Percentiles rank a stretch among this genome's conserved stretches.
These are phyloP conservation scores for Ceratobasidium sp. DNA, from an alignment of 1,284 basidiomycete genomes.

Conservation along the genomic window DNA sequence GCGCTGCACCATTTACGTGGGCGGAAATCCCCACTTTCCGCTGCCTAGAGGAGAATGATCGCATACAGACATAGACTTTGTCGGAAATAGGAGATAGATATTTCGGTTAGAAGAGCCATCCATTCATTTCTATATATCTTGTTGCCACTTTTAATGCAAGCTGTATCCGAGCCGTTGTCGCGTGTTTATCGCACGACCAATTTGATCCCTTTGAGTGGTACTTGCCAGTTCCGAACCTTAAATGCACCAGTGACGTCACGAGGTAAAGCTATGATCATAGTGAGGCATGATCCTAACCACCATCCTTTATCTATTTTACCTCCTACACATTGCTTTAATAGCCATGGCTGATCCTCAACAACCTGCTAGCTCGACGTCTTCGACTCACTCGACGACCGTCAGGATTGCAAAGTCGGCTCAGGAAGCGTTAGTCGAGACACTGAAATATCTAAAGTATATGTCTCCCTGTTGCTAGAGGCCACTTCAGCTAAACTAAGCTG, in stretches of 20 bases:
- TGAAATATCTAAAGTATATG: conserved; percentile 20
- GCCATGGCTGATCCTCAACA: background rate
- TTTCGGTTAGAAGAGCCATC: no score
- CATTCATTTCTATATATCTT: no score
- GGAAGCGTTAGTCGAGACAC: conserved; percentile 21
- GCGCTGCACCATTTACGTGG: conserved; percentile 13
- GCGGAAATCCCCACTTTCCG: conserved; percentile 11
- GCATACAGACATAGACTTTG: background rate
- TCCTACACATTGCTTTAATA: background rate
- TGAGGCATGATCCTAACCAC: background rate
- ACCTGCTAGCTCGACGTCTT: background rate
- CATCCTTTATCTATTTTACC: background rate
- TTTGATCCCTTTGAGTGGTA: no score
- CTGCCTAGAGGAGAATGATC: conserved; percentile 17
- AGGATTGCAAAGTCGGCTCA: conserved; percentile 22
- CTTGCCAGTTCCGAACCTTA: no score
- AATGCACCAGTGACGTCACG: conserved; percentile 13
- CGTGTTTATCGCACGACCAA: no score
- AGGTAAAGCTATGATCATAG: background rate
- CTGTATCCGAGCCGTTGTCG: no score
- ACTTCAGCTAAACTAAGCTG: background rate
- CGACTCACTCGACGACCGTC: background rate
- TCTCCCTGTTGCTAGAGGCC: background rate
- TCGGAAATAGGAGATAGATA: background rate
- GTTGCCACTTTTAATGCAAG: no score